Percentiles rank a stretch among this genome's conserved stretches.
phyloP scores from a whole-genome alignment of 2,329 filamentous ascomycete genomes.

The Mycogone perniciosa region DNA sequence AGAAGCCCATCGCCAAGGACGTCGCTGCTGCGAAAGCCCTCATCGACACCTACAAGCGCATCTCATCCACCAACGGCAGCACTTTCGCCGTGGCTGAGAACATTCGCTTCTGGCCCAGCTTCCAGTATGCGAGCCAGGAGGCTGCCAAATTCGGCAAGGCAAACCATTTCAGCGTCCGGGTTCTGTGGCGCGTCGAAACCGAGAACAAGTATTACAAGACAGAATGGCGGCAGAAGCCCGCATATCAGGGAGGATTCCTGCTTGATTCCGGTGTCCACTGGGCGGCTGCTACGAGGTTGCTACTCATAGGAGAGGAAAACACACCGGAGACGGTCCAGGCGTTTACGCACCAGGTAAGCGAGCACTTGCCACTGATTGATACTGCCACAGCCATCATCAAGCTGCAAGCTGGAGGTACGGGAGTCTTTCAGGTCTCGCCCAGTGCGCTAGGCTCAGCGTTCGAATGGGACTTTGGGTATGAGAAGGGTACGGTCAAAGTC shows the following conservation, averaged over 20 bases:
- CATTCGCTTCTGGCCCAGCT: conserved; percentile 56
- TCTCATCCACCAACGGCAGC: conserved; percentile 21
- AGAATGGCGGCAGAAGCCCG: conserved; percentile 60
- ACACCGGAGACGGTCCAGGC: conserved; percentile 43
- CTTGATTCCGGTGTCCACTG: conserved; percentile 73
- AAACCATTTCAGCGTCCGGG: conserved; percentile 41
- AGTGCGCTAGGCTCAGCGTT: conserved; percentile 48
- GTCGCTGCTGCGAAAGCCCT: conserved; percentile 38
- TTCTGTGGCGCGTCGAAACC: conserved; percentile 30
- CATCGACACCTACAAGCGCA: conserved; percentile 27
- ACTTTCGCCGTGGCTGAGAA: conserved; percentile 66
- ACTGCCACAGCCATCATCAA: conserved; percentile 55
- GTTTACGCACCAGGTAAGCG: conserved; percentile 47
- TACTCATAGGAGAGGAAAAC: conserved; percentile 43
- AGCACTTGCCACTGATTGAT: conserved; percentile 59
- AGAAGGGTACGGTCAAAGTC: conserved; percentile 49
- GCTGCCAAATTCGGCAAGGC: conserved; percentile 25
- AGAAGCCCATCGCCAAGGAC: conserved; percentile 63
- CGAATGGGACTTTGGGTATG: conserved; percentile 52
- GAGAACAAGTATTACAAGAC: conserved; percentile 45
- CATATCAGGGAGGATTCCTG: conserved; percentile 69
- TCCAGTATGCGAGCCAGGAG: conserved; percentile 44
- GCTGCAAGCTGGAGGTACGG: conserved; percentile 47
- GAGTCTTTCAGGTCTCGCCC: conserved; percentile 51
- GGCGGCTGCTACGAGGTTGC: conserved; percentile 53